A percentile compares a stretch with the other conserved stretches of the same genome.
These are phyloP conservation scores for Eutypella sp. DNA, from an alignment of 2,329 filamentous ascomycete species.

Conservation along the genomic window DNA sequence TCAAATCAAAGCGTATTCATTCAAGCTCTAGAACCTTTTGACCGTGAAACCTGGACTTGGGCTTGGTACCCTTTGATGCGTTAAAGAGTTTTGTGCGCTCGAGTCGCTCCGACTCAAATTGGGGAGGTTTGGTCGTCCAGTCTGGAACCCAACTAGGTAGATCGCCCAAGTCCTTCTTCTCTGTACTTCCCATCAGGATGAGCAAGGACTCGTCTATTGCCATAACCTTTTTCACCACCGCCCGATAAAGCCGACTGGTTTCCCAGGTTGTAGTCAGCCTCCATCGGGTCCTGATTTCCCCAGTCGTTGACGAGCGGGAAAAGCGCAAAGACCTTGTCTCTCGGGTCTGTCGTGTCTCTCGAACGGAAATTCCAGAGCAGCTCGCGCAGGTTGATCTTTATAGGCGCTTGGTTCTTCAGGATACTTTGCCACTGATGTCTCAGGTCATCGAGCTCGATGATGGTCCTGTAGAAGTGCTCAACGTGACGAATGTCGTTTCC, in stretches of 20 bases:
- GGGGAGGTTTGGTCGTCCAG: neutral
- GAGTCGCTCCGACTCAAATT: neutral
- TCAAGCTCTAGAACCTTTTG: neutral
- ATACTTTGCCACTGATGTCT: neutral
- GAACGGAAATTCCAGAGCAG: neutral
- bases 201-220: neutral
- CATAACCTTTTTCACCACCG: neutral
- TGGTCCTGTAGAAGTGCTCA: neutral
- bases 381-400: neutral
- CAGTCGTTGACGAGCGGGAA: neutral
- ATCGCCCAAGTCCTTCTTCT: neutral
- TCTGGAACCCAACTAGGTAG: neutral
- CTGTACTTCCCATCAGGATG: neutral
- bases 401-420: neutral
- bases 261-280: neutral
- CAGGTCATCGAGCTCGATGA: neutral
- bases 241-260: neutral
- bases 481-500: neutral
- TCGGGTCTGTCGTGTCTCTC: neutral
- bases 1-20: neutral
- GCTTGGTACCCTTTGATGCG: neutral
- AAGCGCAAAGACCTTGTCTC: neutral
- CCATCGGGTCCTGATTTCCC: neutral
- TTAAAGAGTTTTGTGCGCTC: neutral
- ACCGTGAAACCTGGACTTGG: neutral